Evolutionary conservation across 2,329 filamentous ascomycete genomes (phyloP), one percentile per base, ranked within the genome.

Genomic region (Exophiala sideris): DNA sequence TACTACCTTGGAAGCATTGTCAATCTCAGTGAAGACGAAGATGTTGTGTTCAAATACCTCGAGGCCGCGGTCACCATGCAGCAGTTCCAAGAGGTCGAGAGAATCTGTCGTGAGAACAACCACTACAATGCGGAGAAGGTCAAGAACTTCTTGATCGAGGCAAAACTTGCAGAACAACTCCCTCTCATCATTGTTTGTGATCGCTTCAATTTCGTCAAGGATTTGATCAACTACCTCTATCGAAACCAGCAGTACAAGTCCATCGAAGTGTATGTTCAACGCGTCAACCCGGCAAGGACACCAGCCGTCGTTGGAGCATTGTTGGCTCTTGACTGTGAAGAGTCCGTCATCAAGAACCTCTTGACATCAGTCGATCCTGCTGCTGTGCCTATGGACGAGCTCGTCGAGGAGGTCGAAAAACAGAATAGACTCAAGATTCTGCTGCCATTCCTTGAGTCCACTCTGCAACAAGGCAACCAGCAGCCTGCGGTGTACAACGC

Each of bases 241-340:
- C 94, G 97, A 79, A 95, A 95, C 75, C 92, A 99, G 74, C 92
- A 97, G 69, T 99, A 96, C 82, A 91, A 95, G 76, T 96, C 94
- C 1, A 99, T 99, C 62, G 94, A 99, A 76, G 86, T 95, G 8
- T 99, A 99, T 65, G 94, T 99, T 24, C 94, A 99, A 78, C 87
- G 90, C 41, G 91, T 99, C 64, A 99, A 99, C 75, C 91, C 94
- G 5, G 80, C 87, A 12, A 81, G 94, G 65, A 94, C 95, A 5
- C 94, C 94, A 4, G 88, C 91, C 53, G 94, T 99, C 57, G 84
- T 99, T 62, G 94, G 94, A 64, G 94, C 91, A 34, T 78, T 99
- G 32, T 80, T 99, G 45, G 94, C 99, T 67, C 94, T 99, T 49
- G 94, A 99, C 68, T 99, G 94, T 65, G 95, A 99, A 39, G 94